Evolutionary conservation across 768 basidiomycete genomes (phyloP).

Genomic region (Hydnum rufescens): DNA sequence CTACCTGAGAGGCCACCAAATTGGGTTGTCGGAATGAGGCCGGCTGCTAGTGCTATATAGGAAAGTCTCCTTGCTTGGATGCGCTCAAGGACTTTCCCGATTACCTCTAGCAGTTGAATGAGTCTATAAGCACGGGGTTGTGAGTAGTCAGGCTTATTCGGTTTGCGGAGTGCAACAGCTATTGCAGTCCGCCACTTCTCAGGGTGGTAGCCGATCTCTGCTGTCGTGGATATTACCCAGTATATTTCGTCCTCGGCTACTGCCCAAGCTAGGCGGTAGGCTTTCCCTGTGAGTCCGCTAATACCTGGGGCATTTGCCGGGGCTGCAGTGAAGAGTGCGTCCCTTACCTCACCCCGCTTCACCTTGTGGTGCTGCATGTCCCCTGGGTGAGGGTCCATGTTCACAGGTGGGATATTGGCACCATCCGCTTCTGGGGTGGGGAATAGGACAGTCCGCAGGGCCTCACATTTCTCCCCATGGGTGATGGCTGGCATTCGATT

Average conservation of each 20-base stretch:
- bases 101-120: conserved; percentile 14
- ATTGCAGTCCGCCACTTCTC: conserved; percentile 2
- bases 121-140: conserved; percentile 6
- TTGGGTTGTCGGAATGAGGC: conserved; percentile 10
- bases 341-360: background rate
- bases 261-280: conserved; percentile 7
- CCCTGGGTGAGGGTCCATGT: background rate
- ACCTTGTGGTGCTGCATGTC: background rate
- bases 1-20: conserved; percentile 13
- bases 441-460: background rate
- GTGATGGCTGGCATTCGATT: background rate
- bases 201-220: conserved; percentile 8
- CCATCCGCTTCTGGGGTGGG: background rate
- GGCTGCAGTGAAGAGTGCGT: background rate
- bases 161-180: conserved; percentile 5
- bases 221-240: background rate
- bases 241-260: conserved; percentile 2
- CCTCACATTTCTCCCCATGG: background rate
- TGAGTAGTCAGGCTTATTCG: conserved; percentile 9
- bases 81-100: conserved; percentile 19
- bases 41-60: conserved; percentile 14
- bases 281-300: background rate
- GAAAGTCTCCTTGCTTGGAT: conserved; percentile 14
- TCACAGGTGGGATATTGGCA: background rate
- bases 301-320: conserved; percentile 9